A percentile compares a stretch with the other conserved stretches of the same genome.
These are phyloP conservation scores for Vitis hybrid DNA, from an alignment of 177 flowering plant genomes.

Conservation along the genomic window DNA sequence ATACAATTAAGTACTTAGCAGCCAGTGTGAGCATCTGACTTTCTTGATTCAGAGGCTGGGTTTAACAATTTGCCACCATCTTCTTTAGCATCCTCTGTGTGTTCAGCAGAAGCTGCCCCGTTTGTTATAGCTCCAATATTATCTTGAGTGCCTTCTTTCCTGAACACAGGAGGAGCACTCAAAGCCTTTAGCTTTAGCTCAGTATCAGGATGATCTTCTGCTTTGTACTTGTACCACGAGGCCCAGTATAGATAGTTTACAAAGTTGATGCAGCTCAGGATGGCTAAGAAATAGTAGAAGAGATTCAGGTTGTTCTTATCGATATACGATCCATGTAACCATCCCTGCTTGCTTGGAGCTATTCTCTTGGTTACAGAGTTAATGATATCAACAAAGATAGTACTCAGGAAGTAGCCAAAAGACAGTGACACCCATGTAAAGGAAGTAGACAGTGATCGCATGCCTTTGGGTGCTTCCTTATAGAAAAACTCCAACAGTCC, in stretches of 20 bases:
- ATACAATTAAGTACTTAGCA: too few relatives aligned
- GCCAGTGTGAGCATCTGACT: too few relatives aligned
- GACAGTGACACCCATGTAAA: conserved; percentile 30
- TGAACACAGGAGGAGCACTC: too few relatives aligned
- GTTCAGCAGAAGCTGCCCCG: too few relatives aligned
- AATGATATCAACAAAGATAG: conserved; percentile 22
- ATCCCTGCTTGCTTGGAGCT: conserved; percentile 21
- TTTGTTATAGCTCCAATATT: too few relatives aligned
- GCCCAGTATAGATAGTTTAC: conserved; percentile 31
- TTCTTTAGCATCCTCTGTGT: too few relatives aligned
- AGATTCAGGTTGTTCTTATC: conserved; percentile 24
- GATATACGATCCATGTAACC: conserved; percentile 27
- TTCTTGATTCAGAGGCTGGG: too few relatives aligned
- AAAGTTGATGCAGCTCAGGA: conserved; percentile 33
- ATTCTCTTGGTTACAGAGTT: conserved; percentile 24
- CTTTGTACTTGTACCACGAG: conserved; percentile 32
- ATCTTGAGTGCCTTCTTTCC: too few relatives aligned
- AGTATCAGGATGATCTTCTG: neutral
- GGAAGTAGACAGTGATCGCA: conserved; percentile 35
- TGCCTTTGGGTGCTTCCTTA: conserved; percentile 23
- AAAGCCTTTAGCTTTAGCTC: too few relatives aligned
- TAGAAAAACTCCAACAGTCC: conserved; percentile 24
- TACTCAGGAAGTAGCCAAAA: conserved; percentile 37
- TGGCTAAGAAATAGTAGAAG: conserved; percentile 37
- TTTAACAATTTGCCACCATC: too few relatives aligned